These are phyloP conservation scores for Magnusiomyces suaveolens DNA, from an alignment of 1,139 yeast genomes.

Conservation along the genomic window DNA sequence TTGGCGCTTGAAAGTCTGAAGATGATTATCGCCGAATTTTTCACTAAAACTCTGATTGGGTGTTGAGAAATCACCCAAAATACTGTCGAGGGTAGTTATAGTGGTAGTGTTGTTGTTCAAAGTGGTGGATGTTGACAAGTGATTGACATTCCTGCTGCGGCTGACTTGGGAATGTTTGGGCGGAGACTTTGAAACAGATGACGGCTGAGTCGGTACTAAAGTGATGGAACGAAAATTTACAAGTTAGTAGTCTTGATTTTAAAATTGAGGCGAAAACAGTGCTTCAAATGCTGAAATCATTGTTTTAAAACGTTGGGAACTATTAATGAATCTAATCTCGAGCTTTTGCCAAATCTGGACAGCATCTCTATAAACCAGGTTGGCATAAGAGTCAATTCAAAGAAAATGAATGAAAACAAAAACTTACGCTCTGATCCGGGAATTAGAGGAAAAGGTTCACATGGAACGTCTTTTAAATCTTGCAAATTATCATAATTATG, in stretches of 20 bases:
- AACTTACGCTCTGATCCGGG: not conserved
- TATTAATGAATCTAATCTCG: too few species aligned
- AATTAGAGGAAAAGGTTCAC: not conserved
- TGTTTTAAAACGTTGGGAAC: too few species aligned
- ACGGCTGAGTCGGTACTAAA: not conserved
- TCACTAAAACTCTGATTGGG: not conserved
- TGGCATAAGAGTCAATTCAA: too few species aligned
- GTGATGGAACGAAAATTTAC: not conserved
- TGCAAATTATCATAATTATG: not conserved
- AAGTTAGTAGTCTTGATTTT: not conserved
- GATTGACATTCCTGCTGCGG: not conserved
- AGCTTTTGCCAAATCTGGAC: not conserved
- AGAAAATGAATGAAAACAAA: too few species aligned
- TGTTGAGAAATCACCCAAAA: not conserved
- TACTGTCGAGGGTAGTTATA: not conserved
- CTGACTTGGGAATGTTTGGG: not conserved
- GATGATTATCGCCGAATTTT: not conserved
- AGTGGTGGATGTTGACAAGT: not conserved
- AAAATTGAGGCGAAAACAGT: too few species aligned
- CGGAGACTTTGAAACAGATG: too few species aligned
- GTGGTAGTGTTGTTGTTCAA: not conserved
- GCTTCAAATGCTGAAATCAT: too few species aligned
- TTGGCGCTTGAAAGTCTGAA: not conserved
- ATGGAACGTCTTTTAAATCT: not conserved
- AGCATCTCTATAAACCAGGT: too few species aligned